Base-by-base conservation (phyloP, 179 eudicot genomes). In the Silene vulgaris region DNA sequence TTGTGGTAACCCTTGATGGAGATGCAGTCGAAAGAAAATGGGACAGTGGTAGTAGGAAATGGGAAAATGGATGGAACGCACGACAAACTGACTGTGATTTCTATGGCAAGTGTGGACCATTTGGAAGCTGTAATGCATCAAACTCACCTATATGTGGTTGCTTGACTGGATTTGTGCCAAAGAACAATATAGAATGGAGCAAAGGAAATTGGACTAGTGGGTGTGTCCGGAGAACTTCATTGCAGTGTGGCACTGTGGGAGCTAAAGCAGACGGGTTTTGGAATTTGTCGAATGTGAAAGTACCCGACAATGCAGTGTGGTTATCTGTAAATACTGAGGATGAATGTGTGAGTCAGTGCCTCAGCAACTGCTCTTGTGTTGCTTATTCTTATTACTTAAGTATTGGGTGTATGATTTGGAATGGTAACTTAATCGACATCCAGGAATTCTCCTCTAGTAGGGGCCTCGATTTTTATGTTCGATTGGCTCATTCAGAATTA, bases 81-180 rank as follows among this genome's bases (percentile, higher is more conserved):
- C n/a, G 20, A 2, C 57, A 3, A 40, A 70, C 84, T n/a, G 79
- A 78, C 5, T 88, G 90, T 72, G 88, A 84, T 61, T 29, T 77
- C 19, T 87, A 80, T 65, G 83, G 79, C 1, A 80, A 75, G 35
- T 88, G 91, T 79, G 89, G 88, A 26, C 78, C 80, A 20, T 85
- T 80, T 75, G 89, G 88, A 45, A 79, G 26, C 8, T 88, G 91
- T 71, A 73, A 77, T 28, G 43, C 81, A 3, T 30, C 59, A 7
- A 65, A 65, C 20, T 69, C 82, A 3, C 85, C 79, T 19, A 79
- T 75, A 1, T 85, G 89, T 72, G 56, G 73, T 0, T 88, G 89
- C 72, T 81, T 87, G 77, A 65, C 37, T 37, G 88, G 91, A 35
- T 85, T 85, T 59, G 75, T 73, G 59, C 91, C 90, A 23, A 83